phyloP scores from a whole-genome alignment of 805 yeast species.

The Ogataea pignaliae region DNA sequence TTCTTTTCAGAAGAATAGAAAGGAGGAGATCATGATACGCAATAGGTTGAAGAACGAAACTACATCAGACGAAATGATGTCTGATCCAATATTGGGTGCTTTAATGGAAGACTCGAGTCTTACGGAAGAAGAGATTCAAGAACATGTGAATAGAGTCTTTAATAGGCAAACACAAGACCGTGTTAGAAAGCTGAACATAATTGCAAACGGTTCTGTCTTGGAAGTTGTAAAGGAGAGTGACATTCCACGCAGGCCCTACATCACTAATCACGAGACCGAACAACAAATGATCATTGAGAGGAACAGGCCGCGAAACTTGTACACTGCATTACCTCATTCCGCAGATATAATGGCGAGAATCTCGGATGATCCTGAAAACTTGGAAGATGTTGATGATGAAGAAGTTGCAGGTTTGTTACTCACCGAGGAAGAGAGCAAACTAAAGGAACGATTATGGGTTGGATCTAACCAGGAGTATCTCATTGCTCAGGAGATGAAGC shows the following conservation, averaged over 20 bases:
- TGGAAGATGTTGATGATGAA: slow-evolving; percentile 80
- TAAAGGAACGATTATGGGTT: slow-evolving; percentile 86
- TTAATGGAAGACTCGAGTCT: slow-evolving; percentile 40
- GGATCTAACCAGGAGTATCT: slow-evolving; percentile 84
- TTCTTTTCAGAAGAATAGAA: slow-evolving; percentile 62
- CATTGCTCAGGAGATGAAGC: slow-evolving; percentile 77
- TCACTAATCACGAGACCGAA: slow-evolving; percentile 24
- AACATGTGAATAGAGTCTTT: slow-evolving; percentile 26
- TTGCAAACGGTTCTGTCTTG: slow-evolving; percentile 7
- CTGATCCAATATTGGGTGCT: slow-evolving; percentile 40
- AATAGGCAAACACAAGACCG: slow-evolving; percentile 24
- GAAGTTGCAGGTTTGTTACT: slow-evolving; percentile 63
- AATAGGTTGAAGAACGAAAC: slow-evolving; percentile 31
- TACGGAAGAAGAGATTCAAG: slow-evolving; percentile 41
- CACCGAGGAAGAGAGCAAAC: slow-evolving; percentile 60
- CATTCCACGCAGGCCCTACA: slow-evolving; percentile 5
- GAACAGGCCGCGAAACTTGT: slow-evolving; percentile 53
- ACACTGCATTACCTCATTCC: slow-evolving; percentile 51
- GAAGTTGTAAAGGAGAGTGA: slow-evolving; percentile 6
- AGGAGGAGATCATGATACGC: slow-evolving; percentile 33
- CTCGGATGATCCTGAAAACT: slow-evolving; percentile 55
- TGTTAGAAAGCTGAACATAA: slow-evolving; percentile 13
- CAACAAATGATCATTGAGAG: slow-evolving; percentile 35
- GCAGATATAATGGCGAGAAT: slow-evolving; percentile 47
- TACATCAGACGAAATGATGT: slow-evolving; percentile 33